Evolutionary conservation across 441 rosid species (phyloP).

Genomic region (Raphanus hybrid): DNA sequence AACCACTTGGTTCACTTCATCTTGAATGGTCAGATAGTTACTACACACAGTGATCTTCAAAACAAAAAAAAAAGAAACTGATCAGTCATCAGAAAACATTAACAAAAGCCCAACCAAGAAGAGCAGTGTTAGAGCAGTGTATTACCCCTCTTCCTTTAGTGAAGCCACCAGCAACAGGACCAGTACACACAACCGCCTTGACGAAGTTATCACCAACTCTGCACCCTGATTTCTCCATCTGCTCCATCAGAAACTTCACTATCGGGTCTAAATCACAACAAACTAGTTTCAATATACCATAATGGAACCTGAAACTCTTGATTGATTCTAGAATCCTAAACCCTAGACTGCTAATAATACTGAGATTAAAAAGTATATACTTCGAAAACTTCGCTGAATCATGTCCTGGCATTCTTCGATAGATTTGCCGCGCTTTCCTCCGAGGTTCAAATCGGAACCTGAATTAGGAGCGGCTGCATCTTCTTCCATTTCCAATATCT

Average conservation of each 20-base stretch:
- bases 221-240: slow-evolving; percentile 86
- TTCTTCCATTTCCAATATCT: slow-evolving; percentile 24
- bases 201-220: slow-evolving; percentile 71
- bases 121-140: not conserved
- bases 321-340: slow-evolving; percentile 23
- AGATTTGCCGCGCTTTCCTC: slow-evolving; percentile 32
- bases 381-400: slow-evolving; percentile 45
- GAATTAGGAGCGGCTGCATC: slow-evolving; percentile 41
- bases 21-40: slow-evolving; percentile 72
- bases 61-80: not conserved
- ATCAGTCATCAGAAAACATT: slow-evolving; percentile 9
- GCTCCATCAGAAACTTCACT: slow-evolving; percentile 85
- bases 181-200: slow-evolving; percentile 66
- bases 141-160: slow-evolving; percentile 70
- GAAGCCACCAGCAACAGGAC: slow-evolving; percentile 64
- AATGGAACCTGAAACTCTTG: not conserved
- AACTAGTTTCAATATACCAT: not conserved
- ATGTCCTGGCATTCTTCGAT: slow-evolving; percentile 43
- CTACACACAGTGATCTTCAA: slow-evolving; percentile 79
- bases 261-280: slow-evolving; percentile 58
- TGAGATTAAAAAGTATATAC: slow-evolving; percentile 22
- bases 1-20: slow-evolving; percentile 86
- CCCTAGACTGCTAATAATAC: too few species aligned
- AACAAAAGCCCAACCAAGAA: not conserved
- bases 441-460: slow-evolving; percentile 25